Conservation (phyloP, 1,284 basidiomycete species). For the Filobasidium uniguttulatum region DNA sequence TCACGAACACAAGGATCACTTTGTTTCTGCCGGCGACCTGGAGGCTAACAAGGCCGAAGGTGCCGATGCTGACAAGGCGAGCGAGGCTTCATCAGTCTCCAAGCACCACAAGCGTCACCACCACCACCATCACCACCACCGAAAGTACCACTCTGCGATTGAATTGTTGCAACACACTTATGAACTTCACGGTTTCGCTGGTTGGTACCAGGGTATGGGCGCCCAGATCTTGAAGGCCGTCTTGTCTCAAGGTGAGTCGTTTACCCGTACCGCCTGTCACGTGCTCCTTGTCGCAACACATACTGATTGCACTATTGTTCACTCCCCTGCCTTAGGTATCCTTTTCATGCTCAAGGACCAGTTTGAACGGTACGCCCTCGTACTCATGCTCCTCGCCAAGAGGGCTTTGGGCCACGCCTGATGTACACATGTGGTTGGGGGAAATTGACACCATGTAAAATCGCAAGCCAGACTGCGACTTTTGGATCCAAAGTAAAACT, state of each 20-base stretch:
- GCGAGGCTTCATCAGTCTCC: not conserved
- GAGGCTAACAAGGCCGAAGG: conserved; percentile 39
- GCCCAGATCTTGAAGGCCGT: conserved; percentile 49
- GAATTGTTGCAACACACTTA: conserved; percentile 62
- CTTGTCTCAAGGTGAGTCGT: conserved; percentile 42
- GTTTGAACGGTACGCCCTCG: conserved; percentile 34
- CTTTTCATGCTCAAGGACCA: conserved; percentile 38
- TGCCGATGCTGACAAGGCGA: too few relatives aligned
- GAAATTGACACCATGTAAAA: too few relatives aligned
- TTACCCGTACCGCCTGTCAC: not conserved
- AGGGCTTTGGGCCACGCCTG: conserved; percentile 1
- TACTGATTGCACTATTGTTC: too few relatives aligned
- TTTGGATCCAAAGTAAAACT: too few relatives aligned
- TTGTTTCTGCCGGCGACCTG: conserved; percentile 11
- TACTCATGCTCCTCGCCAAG: conserved; percentile 40
- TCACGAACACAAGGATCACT: conserved; percentile 5
- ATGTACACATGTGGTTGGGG: too few relatives aligned
- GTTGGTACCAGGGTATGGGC: conserved; percentile 89
- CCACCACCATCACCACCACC: conserved; percentile 19
- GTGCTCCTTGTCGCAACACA: not conserved
- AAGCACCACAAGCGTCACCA: conserved; percentile 25
- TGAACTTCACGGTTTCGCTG: conserved; percentile 57
- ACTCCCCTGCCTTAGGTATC: conserved; percentile 24
- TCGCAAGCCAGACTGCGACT: too few relatives aligned
- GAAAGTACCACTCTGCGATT: conserved; percentile 53